phyloP scores from a whole-genome alignment of 1,284 basidiomycete genomes.

The Schizophyllum amplum region DNA sequence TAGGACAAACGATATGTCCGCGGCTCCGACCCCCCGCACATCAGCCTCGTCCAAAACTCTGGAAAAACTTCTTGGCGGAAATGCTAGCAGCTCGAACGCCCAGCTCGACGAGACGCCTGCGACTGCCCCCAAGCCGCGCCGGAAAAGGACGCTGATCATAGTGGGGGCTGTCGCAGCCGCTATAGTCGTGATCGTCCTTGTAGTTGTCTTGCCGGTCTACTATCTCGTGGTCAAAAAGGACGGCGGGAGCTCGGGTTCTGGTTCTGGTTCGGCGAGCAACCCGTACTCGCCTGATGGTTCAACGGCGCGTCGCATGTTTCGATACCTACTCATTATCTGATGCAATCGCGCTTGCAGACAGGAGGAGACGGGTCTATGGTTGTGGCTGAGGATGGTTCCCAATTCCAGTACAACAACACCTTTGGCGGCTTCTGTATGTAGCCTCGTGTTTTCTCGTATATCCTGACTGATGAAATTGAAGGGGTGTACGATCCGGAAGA shows the following conservation, averaged over 20 bases:
- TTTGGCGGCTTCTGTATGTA: conserved; percentile 68
- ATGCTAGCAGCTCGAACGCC: background rate
- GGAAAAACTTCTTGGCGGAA: background rate
- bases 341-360: conserved; percentile 15
- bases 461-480: conserved; percentile 13
- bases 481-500: conserved; percentile 56
- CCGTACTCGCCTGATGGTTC: background rate
- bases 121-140: conserved; percentile 15
- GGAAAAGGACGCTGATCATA: conserved; percentile 9
- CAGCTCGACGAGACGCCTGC: background rate
- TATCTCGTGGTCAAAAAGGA: conserved; percentile 11
- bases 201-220: conserved; percentile 10
- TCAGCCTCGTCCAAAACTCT: background rate
- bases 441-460: conserved; percentile 3
- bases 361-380: conserved; percentile 63
- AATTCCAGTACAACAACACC: conserved; percentile 61
- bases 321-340: background rate
- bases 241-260: background rate
- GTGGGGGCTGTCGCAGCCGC: conserved; percentile 2
- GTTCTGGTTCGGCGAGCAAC: background rate
- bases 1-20: background rate
- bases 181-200: conserved; percentile 4
- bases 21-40: background rate
- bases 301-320: background rate
- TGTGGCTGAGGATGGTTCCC: conserved; percentile 51